Conservation (phyloP, 2,329 filamentous ascomycete species). For the Falciphora oryzae region DNA sequence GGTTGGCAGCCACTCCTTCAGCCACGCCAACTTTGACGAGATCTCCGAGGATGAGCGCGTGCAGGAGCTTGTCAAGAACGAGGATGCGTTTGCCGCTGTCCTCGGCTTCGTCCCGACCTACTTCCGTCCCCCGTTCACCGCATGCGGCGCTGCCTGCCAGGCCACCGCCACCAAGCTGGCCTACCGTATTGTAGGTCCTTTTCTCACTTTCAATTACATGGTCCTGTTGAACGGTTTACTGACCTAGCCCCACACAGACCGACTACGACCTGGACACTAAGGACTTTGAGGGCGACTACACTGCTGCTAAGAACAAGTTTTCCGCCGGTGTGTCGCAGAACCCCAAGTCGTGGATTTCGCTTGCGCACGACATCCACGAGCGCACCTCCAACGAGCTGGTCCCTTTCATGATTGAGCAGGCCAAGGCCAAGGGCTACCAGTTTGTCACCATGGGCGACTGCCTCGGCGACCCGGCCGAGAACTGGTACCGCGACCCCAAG, state of each 20-base stretch:
- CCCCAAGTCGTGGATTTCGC: constrained; percentile 22
- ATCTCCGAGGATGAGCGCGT: not conserved
- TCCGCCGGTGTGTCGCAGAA: constrained; percentile 14
- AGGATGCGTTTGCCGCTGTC: constrained; percentile 31
- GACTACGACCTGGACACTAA: constrained; percentile 27
- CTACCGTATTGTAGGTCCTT: constrained; percentile 24
- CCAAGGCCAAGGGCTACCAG: constrained; percentile 33
- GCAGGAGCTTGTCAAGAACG: constrained; percentile 30
- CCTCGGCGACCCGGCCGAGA: constrained; percentile 35
- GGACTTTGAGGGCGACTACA: constrained; percentile 25
- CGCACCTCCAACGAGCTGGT: constrained; percentile 38
- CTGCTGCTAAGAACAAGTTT: constrained; percentile 18
- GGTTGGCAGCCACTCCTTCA: constrained; percentile 35
- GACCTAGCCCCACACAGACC: constrained; percentile 12
- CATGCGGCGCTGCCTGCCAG: constrained; percentile 21
- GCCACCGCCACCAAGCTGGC: constrained; percentile 23
- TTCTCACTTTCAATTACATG: not conserved
- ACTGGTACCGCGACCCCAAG: constrained; percentile 39
- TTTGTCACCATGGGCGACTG: constrained; percentile 43
- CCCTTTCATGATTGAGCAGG: constrained; percentile 35
- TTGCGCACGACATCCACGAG: constrained; percentile 39
- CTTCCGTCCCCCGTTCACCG: constrained; percentile 32
- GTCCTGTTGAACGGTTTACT: not conserved
- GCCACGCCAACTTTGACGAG: constrained; percentile 21
- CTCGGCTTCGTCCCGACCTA: constrained; percentile 37